A percentile compares a stretch with the other conserved stretches of the same genome.
Evolutionary conservation across 495 filamentous ascomycete genomes (phyloP).

Genomic region (Aspergillus cristatus): DNA sequence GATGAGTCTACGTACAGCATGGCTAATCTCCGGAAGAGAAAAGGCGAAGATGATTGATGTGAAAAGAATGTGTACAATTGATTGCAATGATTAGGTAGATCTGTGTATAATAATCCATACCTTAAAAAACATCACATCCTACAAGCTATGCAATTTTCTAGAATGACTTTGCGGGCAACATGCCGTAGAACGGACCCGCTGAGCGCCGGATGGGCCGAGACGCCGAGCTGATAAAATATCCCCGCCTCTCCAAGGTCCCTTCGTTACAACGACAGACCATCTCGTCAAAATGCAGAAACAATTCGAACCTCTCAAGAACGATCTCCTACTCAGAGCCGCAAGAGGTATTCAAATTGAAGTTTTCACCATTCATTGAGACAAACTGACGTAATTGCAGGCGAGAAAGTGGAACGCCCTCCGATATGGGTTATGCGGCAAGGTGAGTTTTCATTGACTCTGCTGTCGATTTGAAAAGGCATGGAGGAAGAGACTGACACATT

Average conservation of each 20-base stretch:
- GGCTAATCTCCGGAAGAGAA: conserved; percentile 62
- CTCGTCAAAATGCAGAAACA: conserved; percentile 45
- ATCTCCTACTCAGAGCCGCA: conserved; percentile 78
- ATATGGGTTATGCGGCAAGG: conserved; percentile 99
- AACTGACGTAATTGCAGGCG: conserved; percentile 47
- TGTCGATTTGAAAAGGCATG: background rate
- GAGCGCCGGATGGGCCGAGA: too few relatives aligned
- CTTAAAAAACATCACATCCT: background rate
- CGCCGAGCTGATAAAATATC: conserved; percentile 3
- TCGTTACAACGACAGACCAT: too few relatives aligned
- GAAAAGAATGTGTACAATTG: conserved; percentile 1
- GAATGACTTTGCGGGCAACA: too few relatives aligned
- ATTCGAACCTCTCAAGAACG: conserved; percentile 81
- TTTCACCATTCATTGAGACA: conserved; percentile 3
- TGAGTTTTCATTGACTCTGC: conserved; percentile 23
- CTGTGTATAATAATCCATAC: background rate
- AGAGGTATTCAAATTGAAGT: conserved; percentile 50
- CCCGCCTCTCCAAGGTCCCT: conserved; percentile 18
- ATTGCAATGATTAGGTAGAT: too few relatives aligned
- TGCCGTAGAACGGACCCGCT: too few relatives aligned
- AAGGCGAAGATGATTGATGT: conserved; percentile 18
- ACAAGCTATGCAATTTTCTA: conserved; percentile 1
- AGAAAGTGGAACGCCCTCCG: conserved; percentile 82
- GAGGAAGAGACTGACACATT: conserved; percentile 1
- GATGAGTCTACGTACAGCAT: conserved; percentile 57